A percentile compares a stretch with the other conserved stretches of the same genome.
Conservation (phyloP, 768 basidiomycete genomes). For the Rhizopogon salebrosus region DNA sequence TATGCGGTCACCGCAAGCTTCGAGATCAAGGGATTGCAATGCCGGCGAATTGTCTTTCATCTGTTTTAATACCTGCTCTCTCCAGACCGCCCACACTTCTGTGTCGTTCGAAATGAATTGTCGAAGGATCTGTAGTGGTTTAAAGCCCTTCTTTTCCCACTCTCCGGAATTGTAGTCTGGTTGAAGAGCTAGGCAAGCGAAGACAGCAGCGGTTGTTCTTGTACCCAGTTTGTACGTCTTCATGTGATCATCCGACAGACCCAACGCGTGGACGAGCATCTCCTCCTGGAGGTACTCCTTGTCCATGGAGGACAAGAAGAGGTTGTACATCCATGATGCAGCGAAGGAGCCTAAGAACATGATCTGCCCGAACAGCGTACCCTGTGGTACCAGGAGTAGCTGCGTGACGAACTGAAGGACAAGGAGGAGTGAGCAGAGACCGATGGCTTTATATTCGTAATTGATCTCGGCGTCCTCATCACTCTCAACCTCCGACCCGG, state of each 20-base stretch:
- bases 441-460: conserved; percentile 7
- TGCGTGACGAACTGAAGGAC: conserved; percentile 17
- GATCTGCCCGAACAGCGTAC: conserved; percentile 17
- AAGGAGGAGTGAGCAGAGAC: conserved; percentile 13
- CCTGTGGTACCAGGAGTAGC: conserved; percentile 18
- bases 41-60: not conserved
- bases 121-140: not conserved
- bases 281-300: conserved; percentile 1
- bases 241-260: conserved; percentile 8
- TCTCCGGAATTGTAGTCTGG: not conserved
- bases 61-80: not conserved
- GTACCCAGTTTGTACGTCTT: conserved; percentile 4
- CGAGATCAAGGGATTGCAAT: not conserved
- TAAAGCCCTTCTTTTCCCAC: not conserved
- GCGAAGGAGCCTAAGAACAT: conserved; percentile 18
- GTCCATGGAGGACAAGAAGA: conserved; percentile 25
- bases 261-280: conserved; percentile 7
- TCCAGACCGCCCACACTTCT: conserved; percentile 3
- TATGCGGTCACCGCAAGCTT: not conserved
- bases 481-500: not conserved
- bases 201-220: conserved; percentile 4
- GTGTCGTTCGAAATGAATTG: conserved; percentile 6
- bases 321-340: conserved; percentile 19
- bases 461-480: conserved; percentile 4
- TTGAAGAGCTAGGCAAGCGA: conserved; percentile 1